Conservation (phyloP, 2,329 filamentous ascomycete genomes). For the Fusarium pseudograminearum region DNA sequence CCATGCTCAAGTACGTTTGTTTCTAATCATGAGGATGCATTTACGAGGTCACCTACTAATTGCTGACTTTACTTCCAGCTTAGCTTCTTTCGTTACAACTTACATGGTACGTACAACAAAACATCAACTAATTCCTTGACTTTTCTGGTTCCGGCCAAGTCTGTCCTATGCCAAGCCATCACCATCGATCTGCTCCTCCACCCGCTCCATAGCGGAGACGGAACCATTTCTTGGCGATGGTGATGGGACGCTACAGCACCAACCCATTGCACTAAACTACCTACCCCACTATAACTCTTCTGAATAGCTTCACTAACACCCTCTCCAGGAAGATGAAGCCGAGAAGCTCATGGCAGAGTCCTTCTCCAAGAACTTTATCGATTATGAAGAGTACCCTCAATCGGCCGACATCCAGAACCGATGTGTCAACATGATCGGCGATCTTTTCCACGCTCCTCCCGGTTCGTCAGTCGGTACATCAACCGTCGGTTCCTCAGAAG, state of each 20-base stretch:
- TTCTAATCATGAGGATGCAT: neutral
- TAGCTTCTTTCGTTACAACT: conserved; percentile 94
- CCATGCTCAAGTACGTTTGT: conserved; percentile 78
- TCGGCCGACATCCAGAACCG: conserved; percentile 90
- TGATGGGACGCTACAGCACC: conserved; percentile 10
- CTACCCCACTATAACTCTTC: conserved; percentile 14
- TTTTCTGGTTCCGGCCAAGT: conserved; percentile 20
- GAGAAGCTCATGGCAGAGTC: conserved; percentile 95
- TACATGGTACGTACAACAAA: conserved; percentile 77
- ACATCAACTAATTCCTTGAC: neutral
- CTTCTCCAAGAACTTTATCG: conserved; percentile 95
- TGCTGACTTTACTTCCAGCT: conserved; percentile 58
- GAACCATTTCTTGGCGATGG: conserved; percentile 34
- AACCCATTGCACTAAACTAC: conserved; percentile 9
- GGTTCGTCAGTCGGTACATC: conserved; percentile 84
- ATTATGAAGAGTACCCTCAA: conserved; percentile 87
- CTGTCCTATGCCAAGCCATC: conserved; percentile 23
- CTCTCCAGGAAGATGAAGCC: conserved; percentile 82
- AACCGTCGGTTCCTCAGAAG: conserved; percentile 89
- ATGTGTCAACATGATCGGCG: conserved; percentile 90
- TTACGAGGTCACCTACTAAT: conserved; percentile 12
- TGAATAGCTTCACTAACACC: conserved; percentile 37
- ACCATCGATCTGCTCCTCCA: neutral
- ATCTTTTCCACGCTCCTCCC: conserved; percentile 84
- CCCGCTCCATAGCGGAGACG: conserved; percentile 10